Evolutionary conservation across 192 early-diverging fungal genomes (phyloP).

Genomic region (Entomortierella lignicola): DNA sequence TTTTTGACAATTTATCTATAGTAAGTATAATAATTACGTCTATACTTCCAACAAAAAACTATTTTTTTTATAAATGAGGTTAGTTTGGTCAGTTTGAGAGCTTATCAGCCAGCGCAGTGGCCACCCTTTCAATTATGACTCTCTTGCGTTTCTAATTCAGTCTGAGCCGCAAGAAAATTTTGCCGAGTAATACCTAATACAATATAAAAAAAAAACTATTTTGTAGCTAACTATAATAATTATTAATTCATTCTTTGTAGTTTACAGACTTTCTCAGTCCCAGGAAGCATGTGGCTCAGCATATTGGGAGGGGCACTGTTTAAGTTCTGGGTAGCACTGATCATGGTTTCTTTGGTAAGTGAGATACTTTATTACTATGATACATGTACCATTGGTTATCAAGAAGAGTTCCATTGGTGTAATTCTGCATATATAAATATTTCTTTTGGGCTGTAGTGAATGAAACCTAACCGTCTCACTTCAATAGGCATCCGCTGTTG

Average conservation of each 20-base stretch:
- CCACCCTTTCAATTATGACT: not conserved
- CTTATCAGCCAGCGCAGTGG: conserved; percentile 1
- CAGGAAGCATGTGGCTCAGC: conserved; percentile 73
- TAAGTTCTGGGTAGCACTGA: conserved; percentile 60
- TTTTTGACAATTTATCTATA: conserved; percentile 64
- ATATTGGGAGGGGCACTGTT: conserved; percentile 69
- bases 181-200: conserved; percentile 17
- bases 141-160: not conserved
- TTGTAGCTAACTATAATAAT: too few species aligned
- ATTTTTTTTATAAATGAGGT: too few species aligned
- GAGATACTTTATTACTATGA: not conserved
- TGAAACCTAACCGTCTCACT: not conserved
- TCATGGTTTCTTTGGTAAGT: conserved; percentile 62
- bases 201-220: too few species aligned
- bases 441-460: not conserved
- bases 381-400: not conserved
- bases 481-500: conserved; percentile 64
- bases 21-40: conserved; percentile 52
- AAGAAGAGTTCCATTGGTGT: too few species aligned
- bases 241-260: too few species aligned
- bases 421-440: not conserved
- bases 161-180: conserved; percentile 15
- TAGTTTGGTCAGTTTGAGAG: too few species aligned
- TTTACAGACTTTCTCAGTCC: conserved; percentile 70
- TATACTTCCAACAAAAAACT: too few species aligned